A percentile compares a stretch with the other conserved stretches of the same genome.
These are phyloP conservation scores for Hypoxylon sp. DNA, from an alignment of 2,329 filamentous ascomycete species.

Conservation along the genomic window DNA sequence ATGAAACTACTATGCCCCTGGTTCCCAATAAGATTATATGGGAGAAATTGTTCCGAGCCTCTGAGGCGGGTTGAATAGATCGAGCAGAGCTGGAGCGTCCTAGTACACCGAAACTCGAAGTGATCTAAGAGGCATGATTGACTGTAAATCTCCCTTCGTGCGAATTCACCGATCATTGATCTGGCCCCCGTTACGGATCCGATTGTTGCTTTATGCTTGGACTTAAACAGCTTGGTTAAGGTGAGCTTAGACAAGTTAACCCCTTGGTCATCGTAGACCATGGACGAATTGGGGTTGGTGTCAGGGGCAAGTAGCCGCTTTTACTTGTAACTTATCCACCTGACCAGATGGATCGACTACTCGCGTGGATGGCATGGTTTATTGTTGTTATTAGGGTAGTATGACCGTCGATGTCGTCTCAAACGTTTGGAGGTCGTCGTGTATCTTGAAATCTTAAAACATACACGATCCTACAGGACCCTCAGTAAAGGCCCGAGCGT, in stretches of 20 bases:
- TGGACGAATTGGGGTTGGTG: conserved; percentile 34
- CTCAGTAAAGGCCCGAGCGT: conserved; percentile 20
- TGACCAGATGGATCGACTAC: conserved; percentile 38
- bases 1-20: conserved; percentile 18
- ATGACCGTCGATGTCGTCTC: conserved; percentile 43
- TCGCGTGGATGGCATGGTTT: conserved; percentile 37
- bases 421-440: conserved; percentile 29
- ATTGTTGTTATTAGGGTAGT: conserved; percentile 26
- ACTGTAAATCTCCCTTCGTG: conserved; percentile 15
- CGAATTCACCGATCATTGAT: conserved; percentile 17
- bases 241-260: conserved; percentile 6
- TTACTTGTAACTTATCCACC: conserved; percentile 28
- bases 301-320: conserved; percentile 29
- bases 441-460: conserved; percentile 44
- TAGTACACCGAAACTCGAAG: conserved; percentile 7
- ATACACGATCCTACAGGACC: conserved; percentile 29
- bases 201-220: conserved; percentile 14
- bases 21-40: conserved; percentile 25
- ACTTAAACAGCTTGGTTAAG: conserved; percentile 27
- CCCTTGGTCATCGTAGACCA: conserved; percentile 14
- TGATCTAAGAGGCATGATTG: conserved; percentile 9
- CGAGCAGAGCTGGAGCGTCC: background rate
- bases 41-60: conserved; percentile 24
- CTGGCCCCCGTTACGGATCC: conserved; percentile 11
- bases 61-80: conserved; percentile 3